Conservation (phyloP, 768 basidiomycete species). For the Lentinula raphanica region DNA sequence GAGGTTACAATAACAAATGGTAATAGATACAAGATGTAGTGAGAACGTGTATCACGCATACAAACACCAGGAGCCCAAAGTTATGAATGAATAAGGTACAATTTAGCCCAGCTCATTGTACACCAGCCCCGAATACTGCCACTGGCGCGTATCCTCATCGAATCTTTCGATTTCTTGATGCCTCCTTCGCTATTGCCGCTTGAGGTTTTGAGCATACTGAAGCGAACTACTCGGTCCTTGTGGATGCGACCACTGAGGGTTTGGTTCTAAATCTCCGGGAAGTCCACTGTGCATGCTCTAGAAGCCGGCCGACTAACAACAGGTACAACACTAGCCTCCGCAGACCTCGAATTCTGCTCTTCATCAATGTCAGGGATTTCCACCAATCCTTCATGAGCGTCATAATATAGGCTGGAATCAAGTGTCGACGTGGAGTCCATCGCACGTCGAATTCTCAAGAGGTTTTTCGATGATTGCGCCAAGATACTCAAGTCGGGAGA, state of each 20-base stretch:
- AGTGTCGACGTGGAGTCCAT: neutral
- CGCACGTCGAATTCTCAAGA: neutral
- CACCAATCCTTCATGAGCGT: neutral
- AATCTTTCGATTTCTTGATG: neutral
- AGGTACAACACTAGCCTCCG: neutral
- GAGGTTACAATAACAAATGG: neutral
- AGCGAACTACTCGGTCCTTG: neutral
- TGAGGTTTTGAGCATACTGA: neutral
- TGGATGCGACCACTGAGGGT: no score
- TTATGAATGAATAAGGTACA: no score
- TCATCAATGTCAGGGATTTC: neutral
- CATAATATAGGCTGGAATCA: neutral
- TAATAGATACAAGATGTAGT: neutral
- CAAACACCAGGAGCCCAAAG: neutral
- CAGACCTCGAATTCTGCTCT: neutral
- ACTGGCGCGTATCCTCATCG: neutral
- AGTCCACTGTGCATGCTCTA: neutral
- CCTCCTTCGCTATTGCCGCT: neutral
- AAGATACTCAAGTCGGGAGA: neutral
- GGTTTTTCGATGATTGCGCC: neutral
- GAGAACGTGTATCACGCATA: neutral
- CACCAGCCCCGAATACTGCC: neutral
- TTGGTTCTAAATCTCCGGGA: neutral
- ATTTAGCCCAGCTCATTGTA: no score
- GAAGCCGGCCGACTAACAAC: neutral